phyloP scores from a whole-genome alignment of 345 rosid species.

The Salix dunnii region DNA sequence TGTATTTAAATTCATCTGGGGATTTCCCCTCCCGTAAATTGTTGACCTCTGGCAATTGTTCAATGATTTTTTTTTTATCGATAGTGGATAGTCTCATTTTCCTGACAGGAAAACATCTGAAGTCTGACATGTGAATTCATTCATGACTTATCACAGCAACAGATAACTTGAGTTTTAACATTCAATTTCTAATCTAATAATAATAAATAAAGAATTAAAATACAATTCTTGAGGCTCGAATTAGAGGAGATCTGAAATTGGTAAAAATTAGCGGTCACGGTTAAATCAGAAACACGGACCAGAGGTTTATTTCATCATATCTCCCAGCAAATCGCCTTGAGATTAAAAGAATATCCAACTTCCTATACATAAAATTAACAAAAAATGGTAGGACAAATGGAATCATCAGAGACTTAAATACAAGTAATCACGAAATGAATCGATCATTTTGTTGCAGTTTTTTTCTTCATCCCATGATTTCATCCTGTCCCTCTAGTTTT shows the following conservation, averaged over 20 bases:
- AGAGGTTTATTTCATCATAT: neutral
- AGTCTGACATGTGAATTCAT: neutral
- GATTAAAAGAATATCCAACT: neutral
- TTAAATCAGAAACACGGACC: constrained; percentile 1
- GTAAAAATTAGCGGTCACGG: neutral
- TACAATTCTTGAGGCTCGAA: no score
- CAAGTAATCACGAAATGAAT: neutral
- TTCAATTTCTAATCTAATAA: neutral
- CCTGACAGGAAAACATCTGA: neutral
- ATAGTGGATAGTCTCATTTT: neutral
- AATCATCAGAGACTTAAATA: constrained; percentile 1
- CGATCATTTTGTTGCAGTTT: neutral
- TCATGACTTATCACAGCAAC: neutral
- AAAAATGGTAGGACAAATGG: neutral
- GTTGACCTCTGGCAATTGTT: no score
- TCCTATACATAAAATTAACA: neutral
- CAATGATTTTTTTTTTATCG: no score
- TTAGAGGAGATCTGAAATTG: neutral
- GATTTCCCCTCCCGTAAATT: no score
- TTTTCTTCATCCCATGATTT: neutral
- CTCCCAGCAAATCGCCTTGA: neutral
- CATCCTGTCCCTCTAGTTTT: neutral
- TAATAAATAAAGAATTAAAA: no score
- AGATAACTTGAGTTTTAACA: neutral
- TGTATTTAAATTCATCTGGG: no score